Evolutionary conservation across 495 filamentous ascomycete species (phyloP).

Genomic region (Talaromyces stipitatus): DNA sequence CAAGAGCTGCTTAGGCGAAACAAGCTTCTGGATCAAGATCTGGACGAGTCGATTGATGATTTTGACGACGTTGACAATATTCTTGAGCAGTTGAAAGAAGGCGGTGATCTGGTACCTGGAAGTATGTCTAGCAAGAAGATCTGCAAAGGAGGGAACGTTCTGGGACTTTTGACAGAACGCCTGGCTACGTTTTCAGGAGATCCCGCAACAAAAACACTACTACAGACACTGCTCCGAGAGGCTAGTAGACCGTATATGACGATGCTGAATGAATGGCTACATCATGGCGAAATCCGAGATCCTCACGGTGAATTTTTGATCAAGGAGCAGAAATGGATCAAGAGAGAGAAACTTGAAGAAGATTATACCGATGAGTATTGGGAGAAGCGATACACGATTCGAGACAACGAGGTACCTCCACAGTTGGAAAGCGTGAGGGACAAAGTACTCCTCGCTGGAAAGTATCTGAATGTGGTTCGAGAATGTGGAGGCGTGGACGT

Average conservation of each 20-base stretch:
- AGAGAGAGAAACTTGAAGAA: conserved; percentile 80
- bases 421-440: conserved; percentile 89
- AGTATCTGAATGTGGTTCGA: conserved; percentile 95
- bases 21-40: conserved; percentile 77
- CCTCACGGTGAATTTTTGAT: conserved; percentile 91
- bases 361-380: conserved; percentile 99
- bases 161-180: conserved; percentile 76
- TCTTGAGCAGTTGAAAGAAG: conserved; percentile 70
- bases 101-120: conserved; percentile 65
- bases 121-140: conserved; percentile 82
- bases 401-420: conserved; percentile 83
- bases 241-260: conserved; percentile 91
- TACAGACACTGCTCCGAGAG: conserved; percentile 76
- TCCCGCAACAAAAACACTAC: conserved; percentile 70
- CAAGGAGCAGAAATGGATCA: conserved; percentile 92
- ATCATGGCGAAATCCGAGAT: conserved; percentile 91
- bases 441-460: conserved; percentile 89
- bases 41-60: conserved; percentile 75
- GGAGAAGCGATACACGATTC: conserved; percentile 94
- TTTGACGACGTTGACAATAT: conserved; percentile 83
- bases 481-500: conserved; percentile 96
- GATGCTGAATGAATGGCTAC: conserved; percentile 98
- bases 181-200: conserved; percentile 87
- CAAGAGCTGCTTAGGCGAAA: conserved; percentile 84
- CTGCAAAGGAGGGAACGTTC: conserved; percentile 87